Evolutionary conservation across 1,284 basidiomycete genomes (phyloP).

Genomic region (Meripilus lineatus): DNA sequence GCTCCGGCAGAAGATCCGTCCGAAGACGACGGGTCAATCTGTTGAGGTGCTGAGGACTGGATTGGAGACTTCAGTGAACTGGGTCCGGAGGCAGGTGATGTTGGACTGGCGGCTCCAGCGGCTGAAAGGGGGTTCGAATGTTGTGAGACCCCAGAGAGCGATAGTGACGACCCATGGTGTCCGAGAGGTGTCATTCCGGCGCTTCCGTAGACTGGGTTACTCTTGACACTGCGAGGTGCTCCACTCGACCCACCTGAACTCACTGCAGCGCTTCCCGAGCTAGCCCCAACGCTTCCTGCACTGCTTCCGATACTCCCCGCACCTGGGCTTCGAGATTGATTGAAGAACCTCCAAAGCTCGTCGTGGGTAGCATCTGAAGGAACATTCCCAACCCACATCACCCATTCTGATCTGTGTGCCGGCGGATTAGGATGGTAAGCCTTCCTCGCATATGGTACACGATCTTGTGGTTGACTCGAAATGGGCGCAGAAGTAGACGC

Average conservation of each 20-base stretch:
- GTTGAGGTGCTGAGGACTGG: no score
- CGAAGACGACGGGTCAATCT: no score
- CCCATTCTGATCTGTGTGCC: slow-evolving; percentile 81
- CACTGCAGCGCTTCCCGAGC: background rate
- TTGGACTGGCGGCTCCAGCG: background rate
- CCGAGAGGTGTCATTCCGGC: no score
- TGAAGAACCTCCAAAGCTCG: slow-evolving; percentile 89
- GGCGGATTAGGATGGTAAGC: slow-evolving; percentile 62
- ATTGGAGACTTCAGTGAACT: background rate
- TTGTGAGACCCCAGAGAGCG: no score
- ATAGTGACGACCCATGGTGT: no score
- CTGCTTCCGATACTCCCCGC: background rate
- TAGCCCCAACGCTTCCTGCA: background rate
- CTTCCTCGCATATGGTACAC: slow-evolving; percentile 1
- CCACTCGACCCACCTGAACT: background rate
- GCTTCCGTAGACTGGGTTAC: no score
- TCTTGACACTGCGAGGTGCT: background rate
- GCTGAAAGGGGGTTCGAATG: no score
- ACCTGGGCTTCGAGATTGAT: slow-evolving; percentile 6
- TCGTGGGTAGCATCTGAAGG: slow-evolving; percentile 82
- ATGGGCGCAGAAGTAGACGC: background rate
- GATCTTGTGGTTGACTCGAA: background rate
- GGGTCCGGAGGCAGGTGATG: slow-evolving; percentile 3
- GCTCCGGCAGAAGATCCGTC: background rate
- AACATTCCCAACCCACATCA: slow-evolving; percentile 94